A percentile compares a stretch with the other conserved stretches of the same genome.
Conservation (phyloP, 2,329 filamentous ascomycete genomes). For the Neofusicoccum laricinum region DNA sequence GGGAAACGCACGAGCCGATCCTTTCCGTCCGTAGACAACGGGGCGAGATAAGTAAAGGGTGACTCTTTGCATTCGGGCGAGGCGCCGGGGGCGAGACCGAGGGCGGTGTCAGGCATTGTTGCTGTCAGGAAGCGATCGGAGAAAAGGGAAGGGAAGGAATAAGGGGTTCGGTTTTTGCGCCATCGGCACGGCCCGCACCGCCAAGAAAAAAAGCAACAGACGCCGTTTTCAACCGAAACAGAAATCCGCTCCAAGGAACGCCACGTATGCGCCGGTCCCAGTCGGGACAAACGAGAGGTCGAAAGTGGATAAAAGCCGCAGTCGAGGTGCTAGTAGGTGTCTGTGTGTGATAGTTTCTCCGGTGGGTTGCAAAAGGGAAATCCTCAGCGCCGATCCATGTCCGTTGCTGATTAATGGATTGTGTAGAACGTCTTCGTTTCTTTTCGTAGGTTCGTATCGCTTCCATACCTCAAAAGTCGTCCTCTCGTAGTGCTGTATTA, state of each 20-base stretch:
- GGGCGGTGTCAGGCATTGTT: constrained; percentile 7
- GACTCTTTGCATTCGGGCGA: background rate
- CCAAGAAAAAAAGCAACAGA: constrained; percentile 11
- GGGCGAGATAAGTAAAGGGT: background rate
- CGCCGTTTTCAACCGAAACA: constrained; percentile 14
- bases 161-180: constrained; percentile 12
- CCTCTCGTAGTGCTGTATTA: constrained; percentile 9
- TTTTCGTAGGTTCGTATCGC: constrained; percentile 6
- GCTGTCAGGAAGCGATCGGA: constrained; percentile 5
- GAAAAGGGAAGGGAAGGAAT: background rate
- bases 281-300: constrained; percentile 4
- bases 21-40: background rate
- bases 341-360: background rate
- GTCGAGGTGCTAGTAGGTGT: background rate
- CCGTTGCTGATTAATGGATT: constrained; percentile 13
- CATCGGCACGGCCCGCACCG: constrained; percentile 13
- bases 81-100: background rate
- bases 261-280: constrained; percentile 13
- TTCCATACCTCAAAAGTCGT: constrained; percentile 3
- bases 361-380: background rate
- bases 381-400: constrained; percentile 4
- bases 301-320: constrained; percentile 1
- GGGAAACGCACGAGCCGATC: background rate
- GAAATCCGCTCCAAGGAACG: constrained; percentile 4
- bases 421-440: constrained; percentile 7